Percentiles rank a stretch among this genome's conserved stretches.
Evolutionary conservation across 208 protist species (phyloP).

Genomic region (Trypanosoma scelopori): DNA sequence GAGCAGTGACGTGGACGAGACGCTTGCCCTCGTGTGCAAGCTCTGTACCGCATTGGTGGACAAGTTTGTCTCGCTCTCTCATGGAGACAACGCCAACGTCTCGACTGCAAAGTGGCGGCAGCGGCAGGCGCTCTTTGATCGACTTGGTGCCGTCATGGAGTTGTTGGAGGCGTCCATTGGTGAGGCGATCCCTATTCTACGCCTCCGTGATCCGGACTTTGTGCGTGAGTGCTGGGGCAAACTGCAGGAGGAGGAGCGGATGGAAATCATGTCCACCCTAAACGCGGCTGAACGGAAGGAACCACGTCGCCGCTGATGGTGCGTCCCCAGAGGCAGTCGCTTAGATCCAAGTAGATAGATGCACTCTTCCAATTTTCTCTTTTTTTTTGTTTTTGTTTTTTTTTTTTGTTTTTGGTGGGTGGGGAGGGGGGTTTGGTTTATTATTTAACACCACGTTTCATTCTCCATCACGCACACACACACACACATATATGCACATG

Average conservation of each 20-base stretch:
- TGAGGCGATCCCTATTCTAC: conserved; percentile 81
- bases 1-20: conserved; percentile 82
- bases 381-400: not conserved
- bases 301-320: conserved; percentile 5
- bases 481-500: too few species aligned
- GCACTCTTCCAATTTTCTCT: conserved; percentile 7
- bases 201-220: conserved; percentile 76
- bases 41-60: conserved; percentile 89
- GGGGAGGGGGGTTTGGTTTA: not conserved
- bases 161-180: conserved; percentile 85
- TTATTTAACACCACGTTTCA: too few species aligned
- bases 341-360: conserved; percentile 12
- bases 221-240: conserved; percentile 80
- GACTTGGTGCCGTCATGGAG: conserved; percentile 85
- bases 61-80: conserved; percentile 73
- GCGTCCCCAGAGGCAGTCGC: not conserved
- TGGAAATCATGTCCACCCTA: conserved; percentile 76
- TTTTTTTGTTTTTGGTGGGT: not conserved
- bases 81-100: conserved; percentile 70
- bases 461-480: too few species aligned
- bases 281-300: conserved; percentile 34
- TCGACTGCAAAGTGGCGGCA: conserved; percentile 89
- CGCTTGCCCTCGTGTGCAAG: conserved; percentile 83
- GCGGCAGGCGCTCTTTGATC: conserved; percentile 73
- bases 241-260: conserved; percentile 83